Evolutionary conservation across 805 yeast genomes (phyloP).

Genomic region (Nakazawaea molendinolei): DNA sequence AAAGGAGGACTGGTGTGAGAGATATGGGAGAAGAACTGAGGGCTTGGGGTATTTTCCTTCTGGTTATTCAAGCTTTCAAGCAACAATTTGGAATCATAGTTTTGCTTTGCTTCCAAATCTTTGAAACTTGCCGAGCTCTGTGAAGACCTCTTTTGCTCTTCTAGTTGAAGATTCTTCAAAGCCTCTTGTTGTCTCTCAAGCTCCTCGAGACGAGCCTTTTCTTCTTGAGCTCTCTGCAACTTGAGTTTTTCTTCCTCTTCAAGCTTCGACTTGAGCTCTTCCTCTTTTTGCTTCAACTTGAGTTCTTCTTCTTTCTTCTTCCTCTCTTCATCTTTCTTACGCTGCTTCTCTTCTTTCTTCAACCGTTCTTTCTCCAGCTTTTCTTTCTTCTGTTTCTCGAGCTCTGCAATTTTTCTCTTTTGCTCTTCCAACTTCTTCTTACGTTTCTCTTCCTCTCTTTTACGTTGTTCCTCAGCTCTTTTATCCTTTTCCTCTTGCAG

Average conservation of each 20-base stretch:
- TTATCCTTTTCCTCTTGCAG: constrained; percentile 34
- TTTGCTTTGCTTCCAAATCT: constrained; percentile 12
- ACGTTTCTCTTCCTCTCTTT: constrained; percentile 35
- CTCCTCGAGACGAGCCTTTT: constrained; percentile 21
- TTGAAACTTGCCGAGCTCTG: no score
- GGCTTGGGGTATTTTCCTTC: constrained; percentile 3
- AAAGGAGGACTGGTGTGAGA: constrained; percentile 1
- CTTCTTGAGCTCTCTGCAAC: constrained; percentile 23
- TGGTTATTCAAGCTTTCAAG: constrained; percentile 5
- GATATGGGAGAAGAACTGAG: constrained; percentile 6
- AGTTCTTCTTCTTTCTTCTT: constrained; percentile 28
- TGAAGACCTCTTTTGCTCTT: no score
- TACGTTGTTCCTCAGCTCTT: constrained; percentile 40
- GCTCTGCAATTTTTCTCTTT: constrained; percentile 33
- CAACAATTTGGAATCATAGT: constrained; percentile 5
- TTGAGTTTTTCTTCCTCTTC: no score
- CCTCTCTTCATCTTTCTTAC: constrained; percentile 23
- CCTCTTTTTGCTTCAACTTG: not conserved
- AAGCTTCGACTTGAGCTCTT: no score
- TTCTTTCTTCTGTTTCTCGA: constrained; percentile 30
- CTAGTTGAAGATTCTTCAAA: constrained; percentile 13
- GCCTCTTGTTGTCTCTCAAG: constrained; percentile 18
- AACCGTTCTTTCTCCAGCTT: constrained; percentile 32
- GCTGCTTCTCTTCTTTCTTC: constrained; percentile 24
- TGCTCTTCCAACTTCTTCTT: constrained; percentile 35